Conservation (phyloP, 2,329 filamentous ascomycete species). For the Clonostachys rhizophaga region DNA sequence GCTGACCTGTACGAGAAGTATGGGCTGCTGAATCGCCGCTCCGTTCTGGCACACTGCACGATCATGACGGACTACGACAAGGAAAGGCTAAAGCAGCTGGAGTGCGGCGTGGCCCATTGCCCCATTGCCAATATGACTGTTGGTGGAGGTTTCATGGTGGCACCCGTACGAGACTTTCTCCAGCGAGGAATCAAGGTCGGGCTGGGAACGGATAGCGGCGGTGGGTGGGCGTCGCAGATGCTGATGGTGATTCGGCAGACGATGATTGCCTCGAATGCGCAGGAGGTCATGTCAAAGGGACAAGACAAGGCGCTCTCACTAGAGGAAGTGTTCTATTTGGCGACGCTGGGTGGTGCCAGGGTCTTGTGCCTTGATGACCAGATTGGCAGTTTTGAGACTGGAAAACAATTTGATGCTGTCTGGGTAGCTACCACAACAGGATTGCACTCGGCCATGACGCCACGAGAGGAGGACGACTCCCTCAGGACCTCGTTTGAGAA, state of each 20-base stretch:
- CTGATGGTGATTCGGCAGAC: slow-evolving; percentile 54
- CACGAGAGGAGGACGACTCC: slow-evolving; percentile 44
- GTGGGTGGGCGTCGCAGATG: slow-evolving; percentile 57
- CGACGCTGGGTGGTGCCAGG: slow-evolving; percentile 55
- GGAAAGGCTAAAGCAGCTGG: slow-evolving; percentile 32
- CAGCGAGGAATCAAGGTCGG: slow-evolving; percentile 58
- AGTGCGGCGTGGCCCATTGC: slow-evolving; percentile 60
- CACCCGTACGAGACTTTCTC: slow-evolving; percentile 54
- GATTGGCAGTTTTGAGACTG: slow-evolving; percentile 51
- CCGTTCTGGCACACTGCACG: slow-evolving; percentile 65
- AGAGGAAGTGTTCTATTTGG: slow-evolving; percentile 52
- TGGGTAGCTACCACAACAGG: slow-evolving; percentile 22
- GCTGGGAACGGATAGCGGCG: slow-evolving; percentile 60
- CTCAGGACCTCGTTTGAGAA: slow-evolving; percentile 49
- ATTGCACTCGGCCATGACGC: slow-evolving; percentile 30
- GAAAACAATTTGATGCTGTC: slow-evolving; percentile 60
- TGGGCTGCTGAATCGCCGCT: slow-evolving; percentile 45
- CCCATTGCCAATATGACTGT: slow-evolving; percentile 61
- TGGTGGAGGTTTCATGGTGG: slow-evolving; percentile 58
- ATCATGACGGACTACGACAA: slow-evolving; percentile 55
- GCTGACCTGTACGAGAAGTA: slow-evolving; percentile 54
- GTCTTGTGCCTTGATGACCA: slow-evolving; percentile 49
- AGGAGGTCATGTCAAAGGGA: slow-evolving; percentile 31
- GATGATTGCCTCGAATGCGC: slow-evolving; percentile 47
- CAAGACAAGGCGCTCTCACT: slow-evolving; percentile 39